These are phyloP conservation scores for Populus tomentosa DNA, from an alignment of 441 rosid genomes.

Conservation along the genomic window DNA sequence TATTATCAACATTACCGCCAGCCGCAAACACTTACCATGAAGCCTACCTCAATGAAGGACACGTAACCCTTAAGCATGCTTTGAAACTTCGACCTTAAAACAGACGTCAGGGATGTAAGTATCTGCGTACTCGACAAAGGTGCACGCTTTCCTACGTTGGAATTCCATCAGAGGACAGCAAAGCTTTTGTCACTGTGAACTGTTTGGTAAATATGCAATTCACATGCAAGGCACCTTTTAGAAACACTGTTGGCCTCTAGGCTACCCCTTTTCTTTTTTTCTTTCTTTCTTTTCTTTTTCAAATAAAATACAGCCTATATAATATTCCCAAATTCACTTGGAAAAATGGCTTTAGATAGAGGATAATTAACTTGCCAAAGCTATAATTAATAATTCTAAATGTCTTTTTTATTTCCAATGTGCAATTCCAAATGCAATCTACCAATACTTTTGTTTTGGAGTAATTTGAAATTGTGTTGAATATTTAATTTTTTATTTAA, in stretches of 20 bases:
- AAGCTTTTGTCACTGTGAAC: background rate
- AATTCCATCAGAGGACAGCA: background rate
- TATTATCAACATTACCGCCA: no score
- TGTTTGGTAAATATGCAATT: background rate
- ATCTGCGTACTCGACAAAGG: background rate
- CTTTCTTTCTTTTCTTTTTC: background rate
- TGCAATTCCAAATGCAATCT: background rate
- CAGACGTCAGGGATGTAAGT: background rate
- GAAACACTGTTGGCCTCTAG: background rate
- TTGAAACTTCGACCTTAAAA: background rate
- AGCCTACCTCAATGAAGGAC: background rate
- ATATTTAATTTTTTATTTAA: no score
- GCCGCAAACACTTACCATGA: background rate
- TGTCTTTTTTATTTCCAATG: background rate
- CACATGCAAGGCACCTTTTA: background rate
- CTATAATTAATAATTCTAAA: no score
- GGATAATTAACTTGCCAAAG: no score
- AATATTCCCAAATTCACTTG: no score
- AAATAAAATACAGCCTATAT: background rate
- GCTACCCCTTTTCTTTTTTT: no score
- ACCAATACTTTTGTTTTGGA: background rate
- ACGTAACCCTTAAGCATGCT: background rate
- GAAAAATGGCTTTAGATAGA: no score
- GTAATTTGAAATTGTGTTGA: no score
- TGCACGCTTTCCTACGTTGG: conserved; percentile 3